Base-by-base conservation (phyloP, 352 stramenopile genomes). In the Globisporangium nagaii region DNA sequence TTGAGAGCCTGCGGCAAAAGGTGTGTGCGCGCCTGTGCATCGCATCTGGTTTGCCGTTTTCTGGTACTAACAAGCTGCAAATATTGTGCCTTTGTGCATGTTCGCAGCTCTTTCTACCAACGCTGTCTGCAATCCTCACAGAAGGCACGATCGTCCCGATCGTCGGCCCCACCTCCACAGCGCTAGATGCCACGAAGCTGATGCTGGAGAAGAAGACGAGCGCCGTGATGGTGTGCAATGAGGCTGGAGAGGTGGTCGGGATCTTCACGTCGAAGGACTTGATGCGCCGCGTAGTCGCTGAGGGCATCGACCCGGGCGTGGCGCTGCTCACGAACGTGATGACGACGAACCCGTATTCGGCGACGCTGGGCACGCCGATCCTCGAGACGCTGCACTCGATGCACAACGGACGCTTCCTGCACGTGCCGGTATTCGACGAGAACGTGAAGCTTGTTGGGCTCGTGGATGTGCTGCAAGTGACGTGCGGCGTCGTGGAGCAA, bases 251-350 rank as follows among this genome's bases (percentile, higher is more conserved):
- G 25, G 88, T 98, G 49, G 78, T 98, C 12, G 96, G 96, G 20
- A 98, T 99, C 62, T 97, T 99, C 59, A 98, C 95, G 15, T 95
- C 97, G 25, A 99, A 99, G 63, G 96, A 99, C 70, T 79, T 99
- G 66, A 97, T 99, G 92, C 94, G 83, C 25, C 81, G 96, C 44
- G 96, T 98, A 17, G 80, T 99, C 28, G 87, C 93, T 0, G 79
- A 93, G 43, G 88, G 93, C 12, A 53, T 98, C 1, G 75, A 93
- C 32, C 86, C 96, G 19, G 73, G 72, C 25, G 65, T 67, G 19
- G 97, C 87, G 56, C 48, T 74, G 32, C 79, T 99, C 30, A 84
- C 71, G 4, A 71, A 70, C 17, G 91, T 98, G 4, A 98, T 99
- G 96, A 99, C 96, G 5, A 62, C 73, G 8, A 94, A 98, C 36